Evolutionary conservation across 306 rosid species (phyloP).

Genomic region (Abrus pulchellus): DNA sequence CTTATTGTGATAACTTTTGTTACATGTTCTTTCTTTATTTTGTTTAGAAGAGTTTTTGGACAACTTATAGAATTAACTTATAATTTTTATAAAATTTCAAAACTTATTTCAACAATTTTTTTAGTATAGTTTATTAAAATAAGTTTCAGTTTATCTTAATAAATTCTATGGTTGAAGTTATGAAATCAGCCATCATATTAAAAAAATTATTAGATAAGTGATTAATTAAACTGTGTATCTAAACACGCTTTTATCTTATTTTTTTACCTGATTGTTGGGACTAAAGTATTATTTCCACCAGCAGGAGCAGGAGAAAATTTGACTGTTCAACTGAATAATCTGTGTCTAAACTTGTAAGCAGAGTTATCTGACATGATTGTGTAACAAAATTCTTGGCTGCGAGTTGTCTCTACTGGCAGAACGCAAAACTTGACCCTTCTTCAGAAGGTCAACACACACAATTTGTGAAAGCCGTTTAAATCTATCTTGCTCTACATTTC

Average conservation of each 20-base stretch:
- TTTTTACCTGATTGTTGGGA: not conserved
- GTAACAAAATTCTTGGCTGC: not conserved
- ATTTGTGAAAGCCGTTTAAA: not conserved
- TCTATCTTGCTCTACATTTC: not conserved
- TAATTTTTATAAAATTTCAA: too few species aligned
- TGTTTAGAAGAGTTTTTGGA: too few species aligned
- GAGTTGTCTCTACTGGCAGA: not conserved
- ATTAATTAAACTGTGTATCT: too few species aligned
- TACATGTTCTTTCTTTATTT: not conserved
- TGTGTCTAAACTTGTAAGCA: not conserved
- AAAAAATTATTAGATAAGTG: too few species aligned
- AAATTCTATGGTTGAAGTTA: too few species aligned
- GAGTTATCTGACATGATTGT: not conserved
- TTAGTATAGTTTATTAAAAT: too few species aligned
- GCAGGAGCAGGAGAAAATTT: slow-evolving; percentile 2
- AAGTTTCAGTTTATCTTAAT: too few species aligned
- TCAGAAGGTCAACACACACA: not conserved
- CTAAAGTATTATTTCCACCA: not conserved
- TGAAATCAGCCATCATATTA: too few species aligned
- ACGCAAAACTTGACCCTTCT: not conserved
- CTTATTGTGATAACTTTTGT: not conserved
- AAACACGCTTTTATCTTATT: not conserved
- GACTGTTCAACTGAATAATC: slow-evolving; percentile 10
- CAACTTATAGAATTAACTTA: too few species aligned
- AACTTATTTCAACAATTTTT: too few species aligned